These are phyloP conservation scores for Erodium moschatum DNA, from an alignment of 441 rosid species.

Conservation along the genomic window DNA sequence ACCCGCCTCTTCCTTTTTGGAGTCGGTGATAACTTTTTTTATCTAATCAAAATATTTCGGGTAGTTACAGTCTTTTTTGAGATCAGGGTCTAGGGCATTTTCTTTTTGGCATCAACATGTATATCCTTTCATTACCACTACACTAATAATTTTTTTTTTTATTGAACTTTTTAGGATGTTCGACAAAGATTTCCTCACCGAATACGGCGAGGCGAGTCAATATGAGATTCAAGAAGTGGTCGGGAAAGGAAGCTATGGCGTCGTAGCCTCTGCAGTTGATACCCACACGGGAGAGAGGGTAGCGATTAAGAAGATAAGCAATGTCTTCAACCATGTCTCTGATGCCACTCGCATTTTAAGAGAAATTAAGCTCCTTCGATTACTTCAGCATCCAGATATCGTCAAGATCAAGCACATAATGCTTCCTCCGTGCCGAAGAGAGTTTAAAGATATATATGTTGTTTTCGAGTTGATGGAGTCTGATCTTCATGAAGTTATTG, in stretches of 20 bases:
- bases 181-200: slow-evolving; percentile 64
- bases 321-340: slow-evolving; percentile 93
- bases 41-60: too few species aligned
- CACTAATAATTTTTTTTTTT: too few species aligned
- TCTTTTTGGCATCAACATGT: too few species aligned
- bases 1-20: too few species aligned
- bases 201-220: slow-evolving; percentile 86
- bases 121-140: too few species aligned
- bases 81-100: too few species aligned
- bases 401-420: slow-evolving; percentile 87
- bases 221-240: slow-evolving; percentile 83
- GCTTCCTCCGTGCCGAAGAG: slow-evolving; percentile 92
- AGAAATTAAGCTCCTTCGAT: slow-evolving; percentile 78
- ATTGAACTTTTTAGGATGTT: background rate
- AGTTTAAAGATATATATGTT: slow-evolving; percentile 81
- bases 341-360: slow-evolving; percentile 89
- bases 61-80: too few species aligned
- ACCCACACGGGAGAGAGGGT: slow-evolving; percentile 73
- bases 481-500: slow-evolving; percentile 92
- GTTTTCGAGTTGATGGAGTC: slow-evolving; percentile 96
- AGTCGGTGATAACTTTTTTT: too few species aligned
- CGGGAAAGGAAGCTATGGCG: slow-evolving; percentile 96
- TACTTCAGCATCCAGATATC: slow-evolving; percentile 85
- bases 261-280: slow-evolving; percentile 85
- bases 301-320: slow-evolving; percentile 89